Evolutionary conservation across 495 filamentous ascomycete genomes (phyloP).

Genomic region (Cercophora scortea): DNA sequence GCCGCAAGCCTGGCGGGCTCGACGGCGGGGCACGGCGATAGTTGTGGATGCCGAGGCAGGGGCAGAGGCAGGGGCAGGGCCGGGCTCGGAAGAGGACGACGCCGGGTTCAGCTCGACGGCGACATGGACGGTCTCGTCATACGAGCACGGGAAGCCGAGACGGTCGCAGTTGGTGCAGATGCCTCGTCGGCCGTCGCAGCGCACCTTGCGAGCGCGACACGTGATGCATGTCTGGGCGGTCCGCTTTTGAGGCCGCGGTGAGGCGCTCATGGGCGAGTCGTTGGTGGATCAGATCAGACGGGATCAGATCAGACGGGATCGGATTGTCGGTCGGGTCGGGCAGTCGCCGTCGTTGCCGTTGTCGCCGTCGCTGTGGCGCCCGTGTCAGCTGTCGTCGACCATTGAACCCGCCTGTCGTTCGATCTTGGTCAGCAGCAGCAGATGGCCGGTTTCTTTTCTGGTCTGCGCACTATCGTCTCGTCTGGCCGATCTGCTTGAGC

Average conservation of each 20-base stretch:
- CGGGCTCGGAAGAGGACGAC: conserved; percentile 2
- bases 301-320: too few relatives aligned
- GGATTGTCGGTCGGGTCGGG: too few relatives aligned
- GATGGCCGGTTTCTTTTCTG: too few relatives aligned
- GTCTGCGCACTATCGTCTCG: too few relatives aligned
- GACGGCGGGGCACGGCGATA: conserved; percentile 35
- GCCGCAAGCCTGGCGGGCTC: conserved; percentile 41
- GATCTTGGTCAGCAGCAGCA: too few relatives aligned
- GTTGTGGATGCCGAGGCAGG: not conserved
- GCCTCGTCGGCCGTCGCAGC: conserved; percentile 38
- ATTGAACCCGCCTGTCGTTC: too few relatives aligned
- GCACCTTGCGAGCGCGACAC: conserved; percentile 42
- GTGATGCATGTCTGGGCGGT: conserved; percentile 33
- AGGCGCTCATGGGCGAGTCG: conserved; percentile 14
- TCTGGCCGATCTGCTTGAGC: too few relatives aligned
- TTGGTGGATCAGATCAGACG: too few relatives aligned
- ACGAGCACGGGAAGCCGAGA: conserved; percentile 41
- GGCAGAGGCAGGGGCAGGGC: not conserved
- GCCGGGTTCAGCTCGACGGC: conserved; percentile 18
- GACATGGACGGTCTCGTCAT: conserved; percentile 24
- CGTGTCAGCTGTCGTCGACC: too few relatives aligned
- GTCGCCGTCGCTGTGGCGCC: too few relatives aligned
- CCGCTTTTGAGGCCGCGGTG: conserved; percentile 22
- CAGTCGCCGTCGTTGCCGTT: too few relatives aligned
- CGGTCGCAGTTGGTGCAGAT: conserved; percentile 43